These are phyloP conservation scores for Coelastrella sp. DNA, from an alignment of 139 green algal species.

Conservation along the genomic window DNA sequence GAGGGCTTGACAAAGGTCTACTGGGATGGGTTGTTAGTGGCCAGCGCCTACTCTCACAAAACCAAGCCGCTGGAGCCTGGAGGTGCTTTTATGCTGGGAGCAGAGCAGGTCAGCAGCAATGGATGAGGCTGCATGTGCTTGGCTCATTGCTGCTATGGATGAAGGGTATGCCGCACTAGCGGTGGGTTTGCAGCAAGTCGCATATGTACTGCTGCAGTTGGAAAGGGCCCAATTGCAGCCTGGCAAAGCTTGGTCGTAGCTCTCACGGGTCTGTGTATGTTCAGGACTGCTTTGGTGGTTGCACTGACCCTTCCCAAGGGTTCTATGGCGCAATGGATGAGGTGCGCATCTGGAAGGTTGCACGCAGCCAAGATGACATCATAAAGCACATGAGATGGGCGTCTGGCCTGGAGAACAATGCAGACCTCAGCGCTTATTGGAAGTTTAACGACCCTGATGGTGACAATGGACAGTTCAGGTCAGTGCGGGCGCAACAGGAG, in stretches of 20 bases:
- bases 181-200: background rate
- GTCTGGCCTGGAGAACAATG: conserved; percentile 63
- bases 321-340: conserved; percentile 90
- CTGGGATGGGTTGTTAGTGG: conserved; percentile 79
- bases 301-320: conserved; percentile 80
- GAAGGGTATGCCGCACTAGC: background rate
- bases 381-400: conserved; percentile 76
- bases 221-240: no score
- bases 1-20: conserved; percentile 85
- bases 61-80: conserved; percentile 70
- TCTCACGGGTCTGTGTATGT: background rate
- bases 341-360: conserved; percentile 80
- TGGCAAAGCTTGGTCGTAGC: no score
- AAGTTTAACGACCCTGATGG: conserved; percentile 85
- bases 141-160: background rate
- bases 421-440: conserved; percentile 87
- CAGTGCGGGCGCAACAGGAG: background rate
- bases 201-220: background rate
- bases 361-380: conserved; percentile 82
- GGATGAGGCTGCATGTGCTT: background rate
- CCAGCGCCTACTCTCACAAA: conserved; percentile 62
- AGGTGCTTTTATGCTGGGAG: conserved; percentile 87
- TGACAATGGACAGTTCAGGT: conserved; percentile 54
- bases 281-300: conserved; percentile 91
- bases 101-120: conserved; percentile 73